Percentiles rank a stretch among this genome's conserved stretches.
Evolutionary conservation across 805 yeast genomes (phyloP).

Genomic region (Sugiyamaella smithiae): DNA sequence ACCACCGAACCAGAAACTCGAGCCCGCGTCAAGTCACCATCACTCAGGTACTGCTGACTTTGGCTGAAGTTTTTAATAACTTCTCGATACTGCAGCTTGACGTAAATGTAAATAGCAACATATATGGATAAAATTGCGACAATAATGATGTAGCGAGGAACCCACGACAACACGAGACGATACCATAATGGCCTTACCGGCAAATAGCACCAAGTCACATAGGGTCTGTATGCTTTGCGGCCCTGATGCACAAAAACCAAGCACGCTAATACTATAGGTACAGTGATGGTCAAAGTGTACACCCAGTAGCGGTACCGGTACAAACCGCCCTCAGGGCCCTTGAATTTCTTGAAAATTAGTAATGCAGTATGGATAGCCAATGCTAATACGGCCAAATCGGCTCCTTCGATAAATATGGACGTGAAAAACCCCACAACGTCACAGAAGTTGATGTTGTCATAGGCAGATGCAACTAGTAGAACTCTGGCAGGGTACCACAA

Average conservation of each 20-base stretch:
- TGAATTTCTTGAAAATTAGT: constrained; percentile 54
- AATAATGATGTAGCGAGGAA: constrained; percentile 69
- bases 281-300: constrained; percentile 53
- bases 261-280: constrained; percentile 68
- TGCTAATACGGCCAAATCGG: constrained; percentile 75
- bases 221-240: constrained; percentile 53
- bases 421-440: constrained; percentile 78
- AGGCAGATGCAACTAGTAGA: constrained; percentile 41
- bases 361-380: constrained; percentile 82
- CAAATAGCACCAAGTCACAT: constrained; percentile 71
- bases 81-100: constrained; percentile 38
- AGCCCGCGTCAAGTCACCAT: constrained; percentile 9
- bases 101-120: constrained; percentile 67
- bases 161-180: constrained; percentile 73
- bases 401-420: constrained; percentile 77
- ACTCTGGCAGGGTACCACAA: constrained; percentile 67
- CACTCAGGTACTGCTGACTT: constrained; percentile 25
- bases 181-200: constrained; percentile 74
- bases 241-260: constrained; percentile 59
- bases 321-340: constrained; percentile 70
- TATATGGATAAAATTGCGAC: constrained; percentile 62
- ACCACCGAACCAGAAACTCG: background rate
- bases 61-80: constrained; percentile 30
- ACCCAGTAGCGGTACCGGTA: constrained; percentile 56
- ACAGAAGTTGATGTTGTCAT: constrained; percentile 50